Evolutionary conservation across 2,329 filamentous ascomycete genomes (phyloP).

Genomic region (Periconia macrospinosa): DNA sequence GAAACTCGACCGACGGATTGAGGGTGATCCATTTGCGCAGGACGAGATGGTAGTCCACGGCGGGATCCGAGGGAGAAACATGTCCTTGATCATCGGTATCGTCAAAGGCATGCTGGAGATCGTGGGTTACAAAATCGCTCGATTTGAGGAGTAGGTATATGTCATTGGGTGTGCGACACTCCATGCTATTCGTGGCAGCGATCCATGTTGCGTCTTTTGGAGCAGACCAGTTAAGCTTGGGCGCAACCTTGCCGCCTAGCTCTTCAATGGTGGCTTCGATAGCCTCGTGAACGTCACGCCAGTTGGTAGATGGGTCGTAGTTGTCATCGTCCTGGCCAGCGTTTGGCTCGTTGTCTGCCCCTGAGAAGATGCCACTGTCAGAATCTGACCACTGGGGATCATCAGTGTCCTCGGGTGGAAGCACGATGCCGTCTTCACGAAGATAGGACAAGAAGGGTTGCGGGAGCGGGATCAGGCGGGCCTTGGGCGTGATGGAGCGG

Average conservation of each 20-base stretch:
- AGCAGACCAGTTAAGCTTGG: conserved; percentile 96
- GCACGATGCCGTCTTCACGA: conserved; percentile 86
- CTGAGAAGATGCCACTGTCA: conserved; percentile 56
- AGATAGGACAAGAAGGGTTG: conserved; percentile 81
- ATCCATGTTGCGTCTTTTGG: conserved; percentile 98
- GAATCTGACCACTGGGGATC: conserved; percentile 49
- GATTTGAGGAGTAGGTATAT: conserved; percentile 93
- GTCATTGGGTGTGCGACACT: conserved; percentile 86
- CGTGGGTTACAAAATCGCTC: conserved; percentile 91
- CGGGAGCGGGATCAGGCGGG: conserved; percentile 78
- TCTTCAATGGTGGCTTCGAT: conserved; percentile 79
- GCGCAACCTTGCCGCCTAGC: conserved; percentile 82
- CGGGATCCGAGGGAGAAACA: conserved; percentile 18
- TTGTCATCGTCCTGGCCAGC: conserved; percentile 61
- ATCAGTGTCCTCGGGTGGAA: conserved; percentile 69
- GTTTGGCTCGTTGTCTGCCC: conserved; percentile 48
- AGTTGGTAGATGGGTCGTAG: conserved; percentile 62
- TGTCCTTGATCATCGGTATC: conserved; percentile 54
- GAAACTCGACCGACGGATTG: conserved; percentile 90
- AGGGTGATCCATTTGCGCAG: conserved; percentile 86
- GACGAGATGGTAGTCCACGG: conserved; percentile 76
- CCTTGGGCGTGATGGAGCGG: conserved; percentile 78
- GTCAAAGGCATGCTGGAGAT: conserved; percentile 90
- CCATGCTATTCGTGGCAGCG: conserved; percentile 81
- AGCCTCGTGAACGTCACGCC: conserved; percentile 72